A percentile compares a stretch with the other conserved stretches of the same genome.
phyloP scores from a whole-genome alignment of 352 stramenopile genomes.

The Thalassiosira mediterranea region DNA sequence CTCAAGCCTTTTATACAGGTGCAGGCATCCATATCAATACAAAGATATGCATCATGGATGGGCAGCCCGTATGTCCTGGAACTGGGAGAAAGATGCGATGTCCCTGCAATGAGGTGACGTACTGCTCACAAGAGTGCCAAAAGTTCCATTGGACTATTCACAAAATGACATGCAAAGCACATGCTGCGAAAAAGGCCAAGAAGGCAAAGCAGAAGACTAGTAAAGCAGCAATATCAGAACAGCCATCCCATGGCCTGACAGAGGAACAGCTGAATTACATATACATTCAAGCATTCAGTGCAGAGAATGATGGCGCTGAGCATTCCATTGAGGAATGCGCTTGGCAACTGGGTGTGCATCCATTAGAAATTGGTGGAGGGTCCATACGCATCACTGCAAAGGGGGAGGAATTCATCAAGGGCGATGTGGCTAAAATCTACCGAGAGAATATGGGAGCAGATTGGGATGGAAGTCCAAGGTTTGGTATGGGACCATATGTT shows the following conservation, averaged over 20 bases:
- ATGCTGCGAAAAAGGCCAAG: slow-evolving; percentile 3
- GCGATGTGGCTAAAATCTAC: slow-evolving; percentile 33
- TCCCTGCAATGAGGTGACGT: slow-evolving; percentile 19
- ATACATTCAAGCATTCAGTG: slow-evolving; percentile 18
- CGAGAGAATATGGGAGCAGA: slow-evolving; percentile 5
- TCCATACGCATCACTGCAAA: background rate
- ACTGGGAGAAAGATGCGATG: slow-evolving; percentile 17
- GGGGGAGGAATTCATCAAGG: slow-evolving; percentile 22
- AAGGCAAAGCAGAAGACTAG: slow-evolving; percentile 8
- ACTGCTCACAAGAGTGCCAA: slow-evolving; percentile 8
- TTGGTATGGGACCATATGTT: slow-evolving; percentile 26
- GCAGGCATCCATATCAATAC: slow-evolving; percentile 6
- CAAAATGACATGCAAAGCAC: slow-evolving; percentile 10
- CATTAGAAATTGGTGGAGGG: slow-evolving; percentile 21
- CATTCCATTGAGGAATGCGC: slow-evolving; percentile 29
- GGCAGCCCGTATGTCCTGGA: slow-evolving; percentile 11
- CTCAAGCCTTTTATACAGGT: background rate
- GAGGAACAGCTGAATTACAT: slow-evolving; percentile 15
- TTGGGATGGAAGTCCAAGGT: slow-evolving; percentile 20
- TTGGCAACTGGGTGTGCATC: slow-evolving; percentile 26
- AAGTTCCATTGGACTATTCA: slow-evolving; percentile 9
- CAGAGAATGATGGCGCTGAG: slow-evolving; percentile 16
- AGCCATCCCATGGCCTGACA: slow-evolving; percentile 7
- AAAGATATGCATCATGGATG: slow-evolving; percentile 23
- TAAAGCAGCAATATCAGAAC: background rate